Conservation (phyloP, 805 yeast genomes). For the Yamadazyma sp. region DNA sequence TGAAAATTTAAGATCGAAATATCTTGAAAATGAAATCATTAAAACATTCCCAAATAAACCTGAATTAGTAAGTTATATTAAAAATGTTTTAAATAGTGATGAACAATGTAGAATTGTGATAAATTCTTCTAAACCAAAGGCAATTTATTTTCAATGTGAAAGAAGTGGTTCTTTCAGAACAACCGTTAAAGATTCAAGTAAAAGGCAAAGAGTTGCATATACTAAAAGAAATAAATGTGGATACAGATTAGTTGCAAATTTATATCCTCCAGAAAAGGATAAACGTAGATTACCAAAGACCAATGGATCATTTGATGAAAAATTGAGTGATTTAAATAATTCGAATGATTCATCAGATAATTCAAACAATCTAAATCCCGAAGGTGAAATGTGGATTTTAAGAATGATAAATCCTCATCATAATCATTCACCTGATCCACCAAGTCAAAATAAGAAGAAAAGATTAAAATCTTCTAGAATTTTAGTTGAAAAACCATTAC, state of each 20-base stretch:
- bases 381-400: slow-evolving; percentile 45
- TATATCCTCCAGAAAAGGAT: slow-evolving; percentile 44
- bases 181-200: slow-evolving; percentile 43
- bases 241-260: slow-evolving; percentile 41
- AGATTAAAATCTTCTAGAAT: slow-evolving; percentile 37
- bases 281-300: slow-evolving; percentile 23
- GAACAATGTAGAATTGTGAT: slow-evolving; percentile 44
- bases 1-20: slow-evolving; percentile 21
- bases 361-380: slow-evolving; percentile 12
- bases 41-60: slow-evolving; percentile 26
- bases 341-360: slow-evolving; percentile 5
- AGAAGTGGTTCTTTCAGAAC: slow-evolving; percentile 44
- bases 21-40: slow-evolving; percentile 29
- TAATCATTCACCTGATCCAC: slow-evolving; percentile 44
- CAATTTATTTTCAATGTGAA: slow-evolving; percentile 46
- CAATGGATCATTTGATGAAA: slow-evolving; percentile 24
- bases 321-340: slow-evolving; percentile 17
- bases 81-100: slow-evolving; percentile 33
- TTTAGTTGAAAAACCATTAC: slow-evolving; percentile 42
- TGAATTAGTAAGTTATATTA: slow-evolving; percentile 32
- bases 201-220: slow-evolving; percentile 46
- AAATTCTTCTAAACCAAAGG: slow-evolving; percentile 46
- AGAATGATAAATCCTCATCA: slow-evolving; percentile 46
- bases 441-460: slow-evolving; percentile 32
- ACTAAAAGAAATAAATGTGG: slow-evolving; percentile 47